Conservation (phyloP, 305 asterid genomes). For the Rubia tinctorum region DNA sequence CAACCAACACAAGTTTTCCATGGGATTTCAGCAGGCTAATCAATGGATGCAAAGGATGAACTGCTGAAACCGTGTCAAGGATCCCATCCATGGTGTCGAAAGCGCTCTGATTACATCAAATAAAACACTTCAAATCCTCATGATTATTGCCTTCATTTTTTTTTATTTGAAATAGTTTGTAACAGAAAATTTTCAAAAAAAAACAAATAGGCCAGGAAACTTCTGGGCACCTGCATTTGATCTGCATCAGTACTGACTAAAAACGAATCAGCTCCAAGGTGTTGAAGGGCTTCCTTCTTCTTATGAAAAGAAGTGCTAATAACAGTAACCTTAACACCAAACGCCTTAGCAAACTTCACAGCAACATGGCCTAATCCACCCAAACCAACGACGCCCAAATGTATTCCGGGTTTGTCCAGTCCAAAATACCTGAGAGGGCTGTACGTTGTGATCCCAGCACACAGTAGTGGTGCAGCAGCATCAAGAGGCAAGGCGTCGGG, state of each 20-base stretch:
- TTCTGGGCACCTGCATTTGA: constrained; percentile 26
- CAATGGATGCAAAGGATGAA: constrained; percentile 26
- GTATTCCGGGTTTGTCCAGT: constrained; percentile 26
- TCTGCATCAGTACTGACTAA: constrained; percentile 23
- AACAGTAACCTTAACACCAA: constrained; percentile 26
- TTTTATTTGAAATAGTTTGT: too few relatives aligned
- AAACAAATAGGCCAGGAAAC: background rate
- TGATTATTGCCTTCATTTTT: background rate
- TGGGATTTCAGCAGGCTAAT: constrained; percentile 25
- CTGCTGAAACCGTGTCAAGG: constrained; percentile 26
- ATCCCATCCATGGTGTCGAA: constrained; percentile 24
- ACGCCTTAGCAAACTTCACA: constrained; percentile 31
- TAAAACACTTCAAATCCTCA: background rate
- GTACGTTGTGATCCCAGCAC: constrained; percentile 36
- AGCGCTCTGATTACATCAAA: constrained; percentile 16
- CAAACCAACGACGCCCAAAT: constrained; percentile 31
- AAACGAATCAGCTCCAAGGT: constrained; percentile 29
- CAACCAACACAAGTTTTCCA: constrained; percentile 28
- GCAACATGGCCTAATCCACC: constrained; percentile 37
- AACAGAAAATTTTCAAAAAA: too few relatives aligned
- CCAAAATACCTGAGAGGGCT: constrained; percentile 29
- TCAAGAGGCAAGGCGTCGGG: constrained; percentile 30
- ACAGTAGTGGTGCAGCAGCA: constrained; percentile 33
- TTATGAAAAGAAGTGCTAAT: constrained; percentile 28
- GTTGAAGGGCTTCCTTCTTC: constrained; percentile 23